phyloP scores from a whole-genome alignment of 2,329 filamentous ascomycete genomes.

The Pestalotiopsis sp. region DNA sequence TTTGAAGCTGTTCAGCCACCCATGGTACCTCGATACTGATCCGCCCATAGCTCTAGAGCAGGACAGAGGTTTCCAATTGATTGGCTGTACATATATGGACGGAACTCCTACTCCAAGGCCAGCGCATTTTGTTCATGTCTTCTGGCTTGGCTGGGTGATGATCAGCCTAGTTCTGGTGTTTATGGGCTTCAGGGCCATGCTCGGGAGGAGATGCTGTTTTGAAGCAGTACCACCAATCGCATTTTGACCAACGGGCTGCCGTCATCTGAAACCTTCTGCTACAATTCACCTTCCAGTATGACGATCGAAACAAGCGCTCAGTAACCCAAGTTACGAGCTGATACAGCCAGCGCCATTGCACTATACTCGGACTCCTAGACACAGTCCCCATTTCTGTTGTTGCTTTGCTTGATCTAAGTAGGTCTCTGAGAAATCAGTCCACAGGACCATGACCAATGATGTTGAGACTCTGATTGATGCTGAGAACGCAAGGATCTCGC shows the following conservation, averaged over 20 bases:
- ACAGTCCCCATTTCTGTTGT: too few species aligned
- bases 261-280: not conserved
- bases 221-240: not conserved
- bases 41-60: not conserved
- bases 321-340: not conserved
- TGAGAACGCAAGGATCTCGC: not conserved
- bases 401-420: not conserved
- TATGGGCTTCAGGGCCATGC: not conserved
- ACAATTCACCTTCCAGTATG: not conserved
- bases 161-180: too few species aligned
- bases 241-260: conserved; percentile 3
- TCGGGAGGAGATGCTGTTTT: not conserved
- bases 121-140: too few species aligned
- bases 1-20: too few species aligned
- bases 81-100: too few species aligned
- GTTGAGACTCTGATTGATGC: not conserved
- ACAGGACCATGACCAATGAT: not conserved
- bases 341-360: not conserved
- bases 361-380: too few species aligned
- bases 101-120: too few species aligned
- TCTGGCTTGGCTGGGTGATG: too few species aligned
- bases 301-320: not conserved
- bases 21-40: not conserved
- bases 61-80: too few species aligned
- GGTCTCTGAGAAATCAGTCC: not conserved